Evolutionary conservation across 495 filamentous ascomycete species (phyloP).

Genomic region (Neurospora tetraspora): DNA sequence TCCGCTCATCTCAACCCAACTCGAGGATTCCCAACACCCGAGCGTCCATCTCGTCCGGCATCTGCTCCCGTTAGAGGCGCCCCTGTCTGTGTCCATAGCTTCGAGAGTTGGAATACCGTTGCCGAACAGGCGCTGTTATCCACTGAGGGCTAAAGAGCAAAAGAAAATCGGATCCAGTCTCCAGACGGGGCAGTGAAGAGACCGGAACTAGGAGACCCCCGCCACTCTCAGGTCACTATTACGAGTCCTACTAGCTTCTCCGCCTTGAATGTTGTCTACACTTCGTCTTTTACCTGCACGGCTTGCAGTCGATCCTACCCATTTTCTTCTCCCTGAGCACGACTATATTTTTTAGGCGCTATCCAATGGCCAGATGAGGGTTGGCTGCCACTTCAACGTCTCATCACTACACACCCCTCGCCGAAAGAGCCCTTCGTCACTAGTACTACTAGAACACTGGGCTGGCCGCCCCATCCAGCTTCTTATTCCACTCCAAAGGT

Average conservation of each 20-base stretch:
- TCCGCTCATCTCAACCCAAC: slow-evolving; percentile 3
- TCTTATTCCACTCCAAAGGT: slow-evolving; percentile 34
- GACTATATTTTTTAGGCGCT: slow-evolving; percentile 22
- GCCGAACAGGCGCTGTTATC: slow-evolving; percentile 8
- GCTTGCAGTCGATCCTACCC: slow-evolving; percentile 17
- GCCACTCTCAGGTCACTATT: slow-evolving; percentile 13
- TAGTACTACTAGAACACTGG: slow-evolving; percentile 26
- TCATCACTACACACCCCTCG: slow-evolving; percentile 34
- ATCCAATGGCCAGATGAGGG: slow-evolving; percentile 37
- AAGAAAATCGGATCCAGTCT: slow-evolving; percentile 9
- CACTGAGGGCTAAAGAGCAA: not conserved
- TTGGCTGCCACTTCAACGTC: slow-evolving; percentile 38
- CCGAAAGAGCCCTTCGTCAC: slow-evolving; percentile 31
- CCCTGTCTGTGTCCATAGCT: not conserved
- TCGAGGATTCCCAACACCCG: not conserved
- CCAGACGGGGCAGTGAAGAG: slow-evolving; percentile 14
- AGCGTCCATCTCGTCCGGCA: slow-evolving; percentile 1
- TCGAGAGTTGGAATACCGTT: not conserved
- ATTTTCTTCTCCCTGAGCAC: slow-evolving; percentile 16
- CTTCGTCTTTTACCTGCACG: slow-evolving; percentile 9
- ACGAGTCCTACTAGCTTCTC: slow-evolving; percentile 16
- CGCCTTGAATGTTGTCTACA: slow-evolving; percentile 17
- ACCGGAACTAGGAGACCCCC: slow-evolving; percentile 21
- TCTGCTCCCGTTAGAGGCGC: slow-evolving; percentile 2
- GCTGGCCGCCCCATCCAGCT: slow-evolving; percentile 45